Conservation (phyloP, 2,329 filamentous ascomycete species). For the Talaromyces amestolkiae region DNA sequence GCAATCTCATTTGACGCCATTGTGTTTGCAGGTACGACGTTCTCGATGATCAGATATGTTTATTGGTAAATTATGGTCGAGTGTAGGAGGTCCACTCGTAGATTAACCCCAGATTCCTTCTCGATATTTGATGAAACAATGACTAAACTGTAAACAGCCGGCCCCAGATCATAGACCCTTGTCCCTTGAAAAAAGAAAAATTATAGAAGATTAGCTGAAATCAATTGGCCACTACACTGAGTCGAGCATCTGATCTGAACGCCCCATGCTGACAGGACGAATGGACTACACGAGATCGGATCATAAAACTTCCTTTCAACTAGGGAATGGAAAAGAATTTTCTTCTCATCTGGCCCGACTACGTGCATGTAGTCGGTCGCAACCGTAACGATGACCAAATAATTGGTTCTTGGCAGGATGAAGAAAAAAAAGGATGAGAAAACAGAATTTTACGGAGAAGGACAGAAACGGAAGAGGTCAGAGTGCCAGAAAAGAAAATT, state of each 20-base stretch:
- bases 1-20: not conserved
- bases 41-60: not conserved
- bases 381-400: not conserved
- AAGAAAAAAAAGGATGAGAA: not conserved
- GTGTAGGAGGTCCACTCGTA: not conserved
- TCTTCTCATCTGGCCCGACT: not conserved
- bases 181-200: not conserved
- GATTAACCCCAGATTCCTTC: not conserved
- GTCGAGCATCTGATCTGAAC: not conserved
- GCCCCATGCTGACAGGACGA: not conserved
- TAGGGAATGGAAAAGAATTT: not conserved
- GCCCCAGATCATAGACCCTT: not conserved
- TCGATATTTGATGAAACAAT: not conserved
- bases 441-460: not conserved
- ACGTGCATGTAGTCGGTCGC: not conserved
- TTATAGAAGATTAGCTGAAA: not conserved
- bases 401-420: constrained; percentile 1
- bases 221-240: not conserved
- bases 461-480: constrained; percentile 5
- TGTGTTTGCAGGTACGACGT: not conserved
- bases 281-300: not conserved
- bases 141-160: not conserved
- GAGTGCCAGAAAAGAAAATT: not conserved
- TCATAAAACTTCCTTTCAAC: too few species aligned
- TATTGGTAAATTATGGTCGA: not conserved